Conservation (phyloP, 1,284 basidiomycete genomes). For the Moesziomyces antarcticus region DNA sequence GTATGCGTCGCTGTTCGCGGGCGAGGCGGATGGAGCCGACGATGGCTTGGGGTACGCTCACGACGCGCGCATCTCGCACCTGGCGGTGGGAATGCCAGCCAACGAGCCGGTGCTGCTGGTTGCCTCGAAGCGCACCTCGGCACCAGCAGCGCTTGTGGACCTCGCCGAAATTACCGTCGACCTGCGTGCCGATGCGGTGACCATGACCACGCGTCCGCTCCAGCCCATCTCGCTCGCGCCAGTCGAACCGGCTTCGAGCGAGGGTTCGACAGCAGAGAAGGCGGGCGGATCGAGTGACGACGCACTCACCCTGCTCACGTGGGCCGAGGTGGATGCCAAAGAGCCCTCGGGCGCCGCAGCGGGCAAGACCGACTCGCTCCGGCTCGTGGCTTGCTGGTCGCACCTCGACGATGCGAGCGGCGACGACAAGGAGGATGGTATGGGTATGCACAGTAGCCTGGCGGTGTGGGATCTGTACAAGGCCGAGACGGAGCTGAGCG, state of each 20-base stretch:
- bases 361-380: conserved; percentile 8
- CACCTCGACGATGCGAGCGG: conserved; percentile 1
- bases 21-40: not conserved
- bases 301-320: conserved; percentile 14
- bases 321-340: conserved; percentile 20
- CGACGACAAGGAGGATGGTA: not conserved
- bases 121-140: conserved; percentile 21
- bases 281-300: not conserved
- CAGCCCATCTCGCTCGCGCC: conserved; percentile 18
- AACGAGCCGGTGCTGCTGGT: conserved; percentile 31
- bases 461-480: conserved; percentile 32
- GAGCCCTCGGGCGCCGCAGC: conserved; percentile 1
- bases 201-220: conserved; percentile 44
- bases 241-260: not conserved
- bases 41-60: not conserved
- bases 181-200: conserved; percentile 20
- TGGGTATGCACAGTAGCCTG: conserved; percentile 25
- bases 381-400: conserved; percentile 24
- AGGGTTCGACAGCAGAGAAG: not conserved
- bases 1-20: conserved; percentile 9
- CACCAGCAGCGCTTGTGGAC: conserved; percentile 13
- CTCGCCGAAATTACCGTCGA: conserved; percentile 39
- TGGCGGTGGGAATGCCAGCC: conserved; percentile 44
- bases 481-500: conserved; percentile 36
- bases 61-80: conserved; percentile 18